Base-by-base conservation (phyloP, 228 moss, liverwort and hornwort species). In the Sphagnum magellanicum region DNA sequence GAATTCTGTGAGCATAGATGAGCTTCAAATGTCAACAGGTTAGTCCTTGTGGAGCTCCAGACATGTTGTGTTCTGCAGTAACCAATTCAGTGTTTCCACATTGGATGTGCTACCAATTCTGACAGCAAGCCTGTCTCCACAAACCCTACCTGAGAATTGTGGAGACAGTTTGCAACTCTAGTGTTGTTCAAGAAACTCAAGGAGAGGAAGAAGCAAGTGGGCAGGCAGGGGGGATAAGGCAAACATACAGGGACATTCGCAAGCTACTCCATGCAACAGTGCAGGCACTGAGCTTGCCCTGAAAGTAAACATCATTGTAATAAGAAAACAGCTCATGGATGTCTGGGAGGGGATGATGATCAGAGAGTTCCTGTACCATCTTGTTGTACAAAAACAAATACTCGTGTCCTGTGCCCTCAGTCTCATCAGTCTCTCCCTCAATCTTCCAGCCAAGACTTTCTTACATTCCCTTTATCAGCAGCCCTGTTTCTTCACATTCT, bases 291-390 rank as follows among this genome's bases (percentile, higher is more conserved):
- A 81, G 73, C 16, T 66, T 60, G 4, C 73, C 81, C 49, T 81
- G 62, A 14, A 81, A 81, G 53, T 81, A 81, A 60, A 77, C 52
- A n/a, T 73, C 63, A 8, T 81, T 77, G 77, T 81, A 81, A 64
- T 81, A 67, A n/a, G 52, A 14, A 63, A 81, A 77, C n/a, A 81
- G 81, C 11, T 71, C 71, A 60, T 77, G 74, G 52, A 81, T 81
- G 64, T 64, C 61, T 4, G 81, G 81, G 58, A 73, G 74, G 5
- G 81, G 81, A 68, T 74, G 63, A 5, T 66, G 32, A 32, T 50
- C 6, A 81, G 65, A 58, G 76, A 76, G 32, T 32, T 32, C 32
- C 32, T 32, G 32, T 32, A 32, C 32, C 32, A 32, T 32, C 32
- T 32, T 32, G 3, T 32, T 32, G 32, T 32, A 3, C 32, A 3